phyloP scores from a whole-genome alignment of 2,329 filamentous ascomycete species.

The Shiraia bambusicola region DNA sequence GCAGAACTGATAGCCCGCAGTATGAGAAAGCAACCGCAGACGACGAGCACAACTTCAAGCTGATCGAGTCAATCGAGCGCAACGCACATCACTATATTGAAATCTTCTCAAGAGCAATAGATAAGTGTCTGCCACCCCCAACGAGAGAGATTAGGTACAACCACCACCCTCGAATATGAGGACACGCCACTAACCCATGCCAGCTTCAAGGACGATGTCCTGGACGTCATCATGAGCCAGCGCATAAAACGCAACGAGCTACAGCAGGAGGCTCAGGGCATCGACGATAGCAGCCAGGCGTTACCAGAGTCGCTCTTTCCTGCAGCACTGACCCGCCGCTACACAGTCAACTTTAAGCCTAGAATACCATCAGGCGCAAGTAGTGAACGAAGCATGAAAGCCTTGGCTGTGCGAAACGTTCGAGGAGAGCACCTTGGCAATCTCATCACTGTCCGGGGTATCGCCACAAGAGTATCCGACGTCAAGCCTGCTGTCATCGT shows the following conservation, averaged over 20 bases:
- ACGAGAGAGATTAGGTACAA: slow-evolving; percentile 73
- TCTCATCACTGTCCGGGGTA: slow-evolving; percentile 91
- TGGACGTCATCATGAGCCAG: slow-evolving; percentile 95
- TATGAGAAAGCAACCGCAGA: slow-evolving; percentile 70
- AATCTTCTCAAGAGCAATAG: slow-evolving; percentile 82
- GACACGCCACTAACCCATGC: slow-evolving; percentile 23
- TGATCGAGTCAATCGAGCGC: slow-evolving; percentile 81
- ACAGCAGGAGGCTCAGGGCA: slow-evolving; percentile 52
- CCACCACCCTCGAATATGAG: neutral
- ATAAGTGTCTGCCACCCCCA: slow-evolving; percentile 79
- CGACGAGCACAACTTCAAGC: slow-evolving; percentile 61
- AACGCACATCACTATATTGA: slow-evolving; percentile 97
- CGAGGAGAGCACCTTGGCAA: slow-evolving; percentile 89
- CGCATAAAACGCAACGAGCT: slow-evolving; percentile 83
- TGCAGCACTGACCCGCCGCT: slow-evolving; percentile 85
- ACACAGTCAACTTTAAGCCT: slow-evolving; percentile 95
- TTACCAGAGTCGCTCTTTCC: slow-evolving; percentile 79
- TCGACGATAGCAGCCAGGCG: slow-evolving; percentile 58
- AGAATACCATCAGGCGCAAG: slow-evolving; percentile 70
- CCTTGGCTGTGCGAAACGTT: slow-evolving; percentile 88
- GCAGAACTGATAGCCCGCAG: slow-evolving; percentile 47
- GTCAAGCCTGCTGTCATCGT: slow-evolving; percentile 98
- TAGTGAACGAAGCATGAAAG: slow-evolving; percentile 59
- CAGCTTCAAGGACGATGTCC: slow-evolving; percentile 94
- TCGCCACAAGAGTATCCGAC: slow-evolving; percentile 92